These are phyloP conservation scores for Penicillium bovifimosum DNA, from an alignment of 495 filamentous ascomycete genomes.

Conservation along the genomic window DNA sequence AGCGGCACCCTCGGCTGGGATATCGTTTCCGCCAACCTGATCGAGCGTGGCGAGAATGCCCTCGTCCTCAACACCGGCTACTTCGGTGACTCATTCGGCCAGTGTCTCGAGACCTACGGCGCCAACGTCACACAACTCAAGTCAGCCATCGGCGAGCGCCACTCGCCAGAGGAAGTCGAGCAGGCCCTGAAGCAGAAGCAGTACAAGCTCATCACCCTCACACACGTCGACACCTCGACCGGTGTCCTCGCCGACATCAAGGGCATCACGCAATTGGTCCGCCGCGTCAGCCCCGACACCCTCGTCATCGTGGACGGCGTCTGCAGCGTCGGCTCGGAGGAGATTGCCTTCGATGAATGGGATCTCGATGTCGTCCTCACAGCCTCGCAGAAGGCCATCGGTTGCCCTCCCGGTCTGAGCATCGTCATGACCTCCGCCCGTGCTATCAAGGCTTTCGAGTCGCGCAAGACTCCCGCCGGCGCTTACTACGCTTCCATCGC, in stretches of 20 bases:
- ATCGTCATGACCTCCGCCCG: conserved; percentile 89
- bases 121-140: conserved; percentile 83
- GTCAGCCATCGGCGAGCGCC: conserved; percentile 80
- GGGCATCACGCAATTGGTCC: conserved; percentile 72
- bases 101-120: conserved; percentile 87
- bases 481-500: conserved; percentile 93
- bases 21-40: conserved; percentile 82
- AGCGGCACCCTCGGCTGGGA: conserved; percentile 98
- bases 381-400: conserved; percentile 93
- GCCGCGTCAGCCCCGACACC: conserved; percentile 80
- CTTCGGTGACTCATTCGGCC: conserved; percentile 92
- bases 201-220: conserved; percentile 90
- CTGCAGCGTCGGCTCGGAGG: conserved; percentile 92
- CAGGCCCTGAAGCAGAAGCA: conserved; percentile 77
- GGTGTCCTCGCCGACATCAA: conserved; percentile 90
- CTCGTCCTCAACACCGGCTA: conserved; percentile 94
- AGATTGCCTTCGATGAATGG: conserved; percentile 94
- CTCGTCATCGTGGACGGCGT: conserved; percentile 91
- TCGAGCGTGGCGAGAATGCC: conserved; percentile 81
- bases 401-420: conserved; percentile 85
- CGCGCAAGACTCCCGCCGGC: conserved; percentile 68
- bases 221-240: conserved; percentile 95
- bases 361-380: conserved; percentile 88
- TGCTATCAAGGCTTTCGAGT: conserved; percentile 77
- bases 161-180: conserved; percentile 82